These are phyloP conservation scores for Carnegiea gigantea DNA, from an alignment of 179 eudicot species.

Conservation along the genomic window DNA sequence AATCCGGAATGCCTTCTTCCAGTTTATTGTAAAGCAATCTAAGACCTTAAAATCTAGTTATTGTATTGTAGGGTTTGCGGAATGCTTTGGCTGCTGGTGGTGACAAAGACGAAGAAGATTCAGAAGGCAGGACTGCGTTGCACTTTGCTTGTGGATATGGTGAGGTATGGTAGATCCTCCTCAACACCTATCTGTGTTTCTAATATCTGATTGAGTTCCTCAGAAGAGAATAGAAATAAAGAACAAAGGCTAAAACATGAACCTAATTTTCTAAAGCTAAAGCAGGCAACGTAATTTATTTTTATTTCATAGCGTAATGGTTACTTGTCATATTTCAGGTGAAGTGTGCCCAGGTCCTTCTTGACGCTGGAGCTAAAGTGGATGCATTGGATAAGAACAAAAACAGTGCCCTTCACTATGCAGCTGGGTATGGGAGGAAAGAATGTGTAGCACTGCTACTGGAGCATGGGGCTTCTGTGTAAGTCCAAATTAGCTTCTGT, in stretches of 20 bases:
- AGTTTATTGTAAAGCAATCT: background rate
- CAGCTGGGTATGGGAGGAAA: slow-evolving; percentile 97
- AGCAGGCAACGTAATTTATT: too few relatives aligned
- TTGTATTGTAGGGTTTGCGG: slow-evolving; percentile 59
- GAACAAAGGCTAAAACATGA: background rate
- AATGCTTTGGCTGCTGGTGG: slow-evolving; percentile 80
- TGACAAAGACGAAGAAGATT: slow-evolving; percentile 90
- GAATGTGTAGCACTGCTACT: slow-evolving; percentile 92
- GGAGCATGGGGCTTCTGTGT: slow-evolving; percentile 97
- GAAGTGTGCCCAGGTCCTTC: slow-evolving; percentile 82
- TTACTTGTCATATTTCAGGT: slow-evolving; percentile 37
- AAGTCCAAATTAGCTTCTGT: slow-evolving; percentile 29
- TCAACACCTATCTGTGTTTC: background rate
- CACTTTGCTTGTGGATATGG: slow-evolving; percentile 99
- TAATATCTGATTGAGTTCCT: background rate
- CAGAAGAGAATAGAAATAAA: background rate
- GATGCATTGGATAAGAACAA: slow-evolving; percentile 96
- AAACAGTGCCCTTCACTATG: slow-evolving; percentile 97
- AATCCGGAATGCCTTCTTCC: background rate
- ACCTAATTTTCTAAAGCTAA: background rate
- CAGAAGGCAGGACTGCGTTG: slow-evolving; percentile 96
- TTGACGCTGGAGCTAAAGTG: slow-evolving; percentile 90
- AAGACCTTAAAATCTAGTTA: background rate
- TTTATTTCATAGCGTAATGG: background rate
- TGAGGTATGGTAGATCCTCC: slow-evolving; percentile 58